Base-by-base conservation (phyloP, 495 filamentous ascomycete species). In the Penicillium subrubescens region DNA sequence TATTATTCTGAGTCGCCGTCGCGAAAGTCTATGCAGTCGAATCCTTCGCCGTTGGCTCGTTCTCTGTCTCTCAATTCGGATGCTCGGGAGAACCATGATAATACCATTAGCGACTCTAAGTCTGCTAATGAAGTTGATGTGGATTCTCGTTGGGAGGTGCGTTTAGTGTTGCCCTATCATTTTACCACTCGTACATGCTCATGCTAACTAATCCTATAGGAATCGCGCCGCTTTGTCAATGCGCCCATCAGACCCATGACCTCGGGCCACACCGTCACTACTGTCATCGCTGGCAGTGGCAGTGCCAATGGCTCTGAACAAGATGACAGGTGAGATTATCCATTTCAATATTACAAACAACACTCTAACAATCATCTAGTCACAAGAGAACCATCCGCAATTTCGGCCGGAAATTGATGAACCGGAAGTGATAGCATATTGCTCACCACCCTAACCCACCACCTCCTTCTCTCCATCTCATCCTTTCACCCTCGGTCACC, bases 141-240 rank as follows among this genome's bases (percentile, higher is more conserved):
- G 25, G 76, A 80, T 67, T 75, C 77, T 69, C 76, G 76, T n/a
- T 78, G 75, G 77, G 77, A 79, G 73, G 75, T 76, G 63, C 33
- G 74, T 71, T n/a, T 35, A 53, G 25, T 60, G 7, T 21, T 27
- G 43, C 19, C 1, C 25, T 19, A 25, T 15, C 34, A 31, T 43
- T 7, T 31, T 17, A 31, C 23, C 25, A 17, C 50, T 2, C 5
- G 46, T 27, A 6, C 19, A 56, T 39, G 19, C 14, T 7, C 15
- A 59, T 60, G 50, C 70, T 75, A 64, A 77, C n/a, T 62, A 2
- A 34, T 56, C 51, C n/a, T 55, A 2, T 55, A 80, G 77, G 73
- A 77, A 68, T 80, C 77, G 33, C 79, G 77, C 54, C 71, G 77
- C 53, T 70, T 77, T 57, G 71, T 79, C 65, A 75, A 79, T 59